Percentiles rank a stretch among this genome's conserved stretches.
Conservation (phyloP, 495 filamentous ascomycete genomes). For the Barbatosphaeria neglecta region DNA sequence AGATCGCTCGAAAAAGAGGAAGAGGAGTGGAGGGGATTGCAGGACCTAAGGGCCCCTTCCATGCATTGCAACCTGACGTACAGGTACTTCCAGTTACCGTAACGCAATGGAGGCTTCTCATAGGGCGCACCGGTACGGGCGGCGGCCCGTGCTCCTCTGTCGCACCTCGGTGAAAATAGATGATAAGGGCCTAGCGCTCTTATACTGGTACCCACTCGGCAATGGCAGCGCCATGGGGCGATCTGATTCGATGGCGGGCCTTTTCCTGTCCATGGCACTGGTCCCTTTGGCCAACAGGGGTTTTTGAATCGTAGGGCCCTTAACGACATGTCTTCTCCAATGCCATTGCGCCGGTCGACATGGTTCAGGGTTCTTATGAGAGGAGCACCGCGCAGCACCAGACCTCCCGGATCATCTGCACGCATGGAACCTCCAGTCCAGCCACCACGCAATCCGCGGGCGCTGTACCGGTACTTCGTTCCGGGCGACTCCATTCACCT, state of each 20-base stretch:
- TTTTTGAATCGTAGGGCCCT: conserved; percentile 1
- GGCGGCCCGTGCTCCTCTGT: not conserved
- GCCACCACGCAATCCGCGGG: not conserved
- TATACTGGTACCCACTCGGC: not conserved
- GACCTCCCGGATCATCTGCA: conserved; percentile 2
- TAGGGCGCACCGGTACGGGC: not conserved
- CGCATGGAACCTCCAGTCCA: not conserved
- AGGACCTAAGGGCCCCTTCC: not conserved
- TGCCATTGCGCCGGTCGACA: conserved; percentile 10
- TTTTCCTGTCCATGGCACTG: not conserved
- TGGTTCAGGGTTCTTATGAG: conserved; percentile 20
- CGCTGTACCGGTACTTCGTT: not conserved
- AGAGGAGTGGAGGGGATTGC: not conserved
- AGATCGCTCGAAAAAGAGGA: not conserved
- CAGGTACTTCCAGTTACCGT: conserved; percentile 1
- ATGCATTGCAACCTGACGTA: not conserved
- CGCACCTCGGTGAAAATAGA: no score
- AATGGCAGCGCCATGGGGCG: not conserved
- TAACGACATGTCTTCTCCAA: conserved; percentile 14
- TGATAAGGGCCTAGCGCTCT: not conserved
- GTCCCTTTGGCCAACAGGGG: not conserved
- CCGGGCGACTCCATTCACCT: no score
- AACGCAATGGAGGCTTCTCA: not conserved
- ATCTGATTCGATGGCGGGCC: conserved; percentile 1
- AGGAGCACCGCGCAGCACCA: conserved; percentile 1